These are phyloP conservation scores for Fusarium euwallaceae DNA, from an alignment of 2,329 filamentous ascomycete genomes.

Conservation along the genomic window DNA sequence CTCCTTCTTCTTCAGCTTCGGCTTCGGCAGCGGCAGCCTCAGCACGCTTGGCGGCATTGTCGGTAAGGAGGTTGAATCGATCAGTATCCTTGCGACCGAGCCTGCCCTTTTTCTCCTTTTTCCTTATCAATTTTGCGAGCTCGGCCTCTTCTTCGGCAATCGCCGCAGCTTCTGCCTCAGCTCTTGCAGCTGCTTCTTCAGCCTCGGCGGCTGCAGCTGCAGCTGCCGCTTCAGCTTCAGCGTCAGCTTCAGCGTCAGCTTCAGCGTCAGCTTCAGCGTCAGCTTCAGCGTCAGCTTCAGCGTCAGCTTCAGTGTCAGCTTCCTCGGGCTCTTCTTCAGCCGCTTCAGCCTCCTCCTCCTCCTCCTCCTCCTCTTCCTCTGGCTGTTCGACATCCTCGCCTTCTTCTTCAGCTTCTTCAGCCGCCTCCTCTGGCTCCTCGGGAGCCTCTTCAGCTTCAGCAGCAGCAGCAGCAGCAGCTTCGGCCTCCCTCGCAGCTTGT, in stretches of 20 bases:
- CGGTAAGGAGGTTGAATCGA: slow-evolving; percentile 19
- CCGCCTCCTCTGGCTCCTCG: slow-evolving; percentile 31
- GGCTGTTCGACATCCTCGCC: slow-evolving; percentile 39
- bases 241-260: slow-evolving; percentile 14
- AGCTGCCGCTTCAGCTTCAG: slow-evolving; percentile 48
- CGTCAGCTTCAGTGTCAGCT: slow-evolving; percentile 15
- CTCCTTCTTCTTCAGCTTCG: slow-evolving; percentile 26
- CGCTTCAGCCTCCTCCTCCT: slow-evolving; percentile 30
- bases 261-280: slow-evolving; percentile 34
- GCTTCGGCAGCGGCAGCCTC: slow-evolving; percentile 29
- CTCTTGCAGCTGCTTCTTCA: slow-evolving; percentile 21
- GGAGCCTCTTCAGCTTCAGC: slow-evolving; percentile 38
- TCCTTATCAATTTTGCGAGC: slow-evolving; percentile 55
- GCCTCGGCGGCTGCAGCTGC: slow-evolving; percentile 41
- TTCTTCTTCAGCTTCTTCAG: slow-evolving; percentile 44
- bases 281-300: slow-evolving; percentile 51
- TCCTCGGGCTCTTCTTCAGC: slow-evolving; percentile 50
- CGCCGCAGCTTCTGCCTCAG: slow-evolving; percentile 46
- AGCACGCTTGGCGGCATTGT: slow-evolving; percentile 29
- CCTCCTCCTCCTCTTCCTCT: slow-evolving; percentile 44
- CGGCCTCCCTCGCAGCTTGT: slow-evolving; percentile 19
- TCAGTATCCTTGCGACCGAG: slow-evolving; percentile 43
- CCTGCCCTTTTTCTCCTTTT: slow-evolving; percentile 52
- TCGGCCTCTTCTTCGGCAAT: slow-evolving; percentile 52
- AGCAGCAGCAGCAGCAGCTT: slow-evolving; percentile 33